These are phyloP conservation scores for Clavariopsis aquatica DNA, from an alignment of 495 filamentous ascomycete species.

Conservation along the genomic window DNA sequence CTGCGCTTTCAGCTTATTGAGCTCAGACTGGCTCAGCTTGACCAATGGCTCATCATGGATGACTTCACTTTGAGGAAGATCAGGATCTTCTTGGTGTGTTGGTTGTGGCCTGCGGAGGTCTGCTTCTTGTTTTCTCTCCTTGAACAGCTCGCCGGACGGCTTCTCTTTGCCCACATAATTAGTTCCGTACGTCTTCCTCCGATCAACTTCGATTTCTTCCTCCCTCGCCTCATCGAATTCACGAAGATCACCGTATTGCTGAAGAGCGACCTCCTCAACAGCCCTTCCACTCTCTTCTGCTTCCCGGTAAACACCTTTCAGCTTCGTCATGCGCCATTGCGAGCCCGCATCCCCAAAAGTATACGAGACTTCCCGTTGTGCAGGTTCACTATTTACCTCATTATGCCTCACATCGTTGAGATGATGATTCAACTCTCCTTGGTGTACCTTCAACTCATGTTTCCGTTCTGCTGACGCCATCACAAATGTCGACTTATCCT, in stretches of 20 bases:
- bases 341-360: constrained; percentile 88
- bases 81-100: constrained; percentile 47
- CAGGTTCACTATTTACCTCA: constrained; percentile 51
- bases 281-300: constrained; percentile 69
- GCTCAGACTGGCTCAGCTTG: constrained; percentile 67
- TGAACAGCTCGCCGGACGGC: constrained; percentile 82
- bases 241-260: constrained; percentile 77
- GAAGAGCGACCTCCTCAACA: constrained; percentile 77
- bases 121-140: constrained; percentile 65
- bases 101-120: constrained; percentile 47
- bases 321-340: constrained; percentile 92
- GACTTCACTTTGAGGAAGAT: constrained; percentile 51
- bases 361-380: constrained; percentile 71
- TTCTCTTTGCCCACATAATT: constrained; percentile 86
- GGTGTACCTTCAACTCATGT: constrained; percentile 74
- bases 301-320: constrained; percentile 80
- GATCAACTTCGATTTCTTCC: constrained; percentile 88
- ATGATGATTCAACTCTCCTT: constrained; percentile 77
- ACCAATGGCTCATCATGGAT: constrained; percentile 51
- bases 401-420: constrained; percentile 63
- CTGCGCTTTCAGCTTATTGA: constrained; percentile 89
- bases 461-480: constrained; percentile 57
- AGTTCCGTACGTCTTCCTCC: constrained; percentile 78
- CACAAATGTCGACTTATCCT: constrained; percentile 49
- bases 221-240: constrained; percentile 93